Evolutionary conservation across 1,284 basidiomycete genomes (phyloP), one percentile per base, ranked within the genome.

Genomic region (Mycena sp.): DNA sequence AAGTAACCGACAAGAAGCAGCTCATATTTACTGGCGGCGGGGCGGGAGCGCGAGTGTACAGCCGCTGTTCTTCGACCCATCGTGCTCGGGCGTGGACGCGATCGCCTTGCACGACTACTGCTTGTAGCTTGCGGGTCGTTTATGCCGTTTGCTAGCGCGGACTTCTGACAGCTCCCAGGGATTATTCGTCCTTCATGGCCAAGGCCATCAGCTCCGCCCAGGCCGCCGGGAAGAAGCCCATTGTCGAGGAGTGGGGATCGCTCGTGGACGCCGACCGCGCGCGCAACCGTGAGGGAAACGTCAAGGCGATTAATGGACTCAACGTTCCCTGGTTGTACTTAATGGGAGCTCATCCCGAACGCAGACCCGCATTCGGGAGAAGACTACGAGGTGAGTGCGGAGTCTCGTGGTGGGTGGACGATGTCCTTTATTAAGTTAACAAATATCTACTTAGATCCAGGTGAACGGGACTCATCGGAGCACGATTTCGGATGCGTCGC

Each of bases 341-440:
- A n/a, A n/a, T 78, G 77, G 76, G 70, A 79, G 67, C 71, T 77
- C 38, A 70, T 78, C 50, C 76, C 73, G 30, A 77, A 78, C 59
- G 43, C 71, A 10, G 76, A 80, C 59, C 76, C 78, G 10, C 74
- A 77, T 58, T 71, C 72, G 38, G 74, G 73, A 6, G 61, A 64
- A 40, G 78, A 78, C 61, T 79, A 73, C 56, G 77, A 79, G 72
- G 73, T 76, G 32, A 23, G 60, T 51, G n/a, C n/a, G n/a, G 3
- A 23, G 16, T 23, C 4, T 26, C 11, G 11, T 26, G 19, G 17
- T 1, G 38, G 6, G 50, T 23, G 14, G 17, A 41, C 49, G 16
- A 46, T 49, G 7, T 2, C 14, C 1, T 14, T 21, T n/a, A 9
- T n/a, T 12, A 29, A 9, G 19, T 23, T n/a, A 43, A 9, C 32